Base-by-base conservation (phyloP, 2,329 filamentous ascomycete species). In the Pseudofabraea citricarpa region DNA sequence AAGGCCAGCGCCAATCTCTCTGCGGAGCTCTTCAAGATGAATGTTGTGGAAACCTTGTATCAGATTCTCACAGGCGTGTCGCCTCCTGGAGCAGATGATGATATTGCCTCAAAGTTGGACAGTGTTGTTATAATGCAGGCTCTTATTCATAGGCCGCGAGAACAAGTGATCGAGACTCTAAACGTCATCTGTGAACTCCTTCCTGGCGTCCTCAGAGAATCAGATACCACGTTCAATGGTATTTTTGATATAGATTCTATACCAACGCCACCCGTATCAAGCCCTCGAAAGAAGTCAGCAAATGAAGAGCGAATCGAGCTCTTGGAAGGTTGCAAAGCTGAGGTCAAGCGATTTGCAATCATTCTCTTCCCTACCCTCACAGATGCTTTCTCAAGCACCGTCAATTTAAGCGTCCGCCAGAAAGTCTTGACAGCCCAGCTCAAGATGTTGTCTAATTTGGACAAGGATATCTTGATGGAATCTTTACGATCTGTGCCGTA, bases 71-170 rank as follows among this genome's bases (percentile, higher is more conserved):
- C 93, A 0, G 93, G 93, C 16, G 89, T 98, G 2, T 97, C 93
- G 0, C 90, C 93, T 2, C 93, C 93, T 1, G 79, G 74, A 49
- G 87, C 85, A 24, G 83, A 77, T 2, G 83, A 90, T 26, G 83
- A 91, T 61, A 79, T 89, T 45, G 85, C 83, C 22, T 85, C 80
- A 27, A 95, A 94, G 66, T 85, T 97, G 51, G 91, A 97, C 65
- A 95, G 90, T 59, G 91, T 97, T 43, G 80, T 98, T 36, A 93
- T 98, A 57, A 98, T 98, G 94, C 93, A 98, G 68, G 90, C 94
- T 27, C 74, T 98, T 50, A 95, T 98, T 41, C 93, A 97, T 60
- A 83, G 91, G 31, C 93, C 93, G 6, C 83, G 90, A 44, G 94
- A 98, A 54, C 93, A 98, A 65, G 87, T 98, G 15, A 93, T 91